Base-by-base conservation (phyloP, 257 asterid species). In the Plantago ovata region DNA sequence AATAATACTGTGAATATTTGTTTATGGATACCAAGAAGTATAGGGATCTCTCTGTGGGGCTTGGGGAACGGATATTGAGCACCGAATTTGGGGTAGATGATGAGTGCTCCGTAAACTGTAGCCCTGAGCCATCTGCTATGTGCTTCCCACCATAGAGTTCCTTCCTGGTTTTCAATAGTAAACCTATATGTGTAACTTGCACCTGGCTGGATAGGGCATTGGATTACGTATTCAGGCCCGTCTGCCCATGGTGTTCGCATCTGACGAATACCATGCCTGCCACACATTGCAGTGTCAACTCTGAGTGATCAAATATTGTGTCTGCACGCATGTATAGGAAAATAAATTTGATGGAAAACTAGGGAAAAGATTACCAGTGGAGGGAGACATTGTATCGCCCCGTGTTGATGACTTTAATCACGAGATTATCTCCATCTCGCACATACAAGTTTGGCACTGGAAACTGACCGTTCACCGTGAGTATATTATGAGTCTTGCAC, bases 111-210 rank as follows among this genome's bases (percentile, higher is more conserved):
- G 21, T 82, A 79, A 13, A 82, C 74, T 0, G 90, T 82, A 50
- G 86, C 86, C 56, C 90, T 72, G 6, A 82, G 86, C 86, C 82
- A 77, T 67, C 66, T 69, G 63, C 84, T 77, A 44, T 83, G 91
- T 42, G 91, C 91, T 60, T 83, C 87, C 92, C 92, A 83, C 88
- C 87, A 83, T 50, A 83, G 58, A 6, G 87, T 83, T 4, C 93
- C 92, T n/a, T 80, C 87, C 45, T 80, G 92, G 21, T 83, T 64
- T 63, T 78, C 80, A 13, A 83, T 80, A n/a, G 71, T 62, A 75
- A 71, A 83, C 48, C 74, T 53, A 56, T 83, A 83, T 3, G 87
- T 81, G 68, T 83, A 83, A 53, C 80, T 69, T 22, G 72, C 71
- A 3, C 85, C 88, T 0, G 92, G 88, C 67, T 75, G 79, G 24